Evolutionary conservation across 1,139 yeast genomes (phyloP).

Genomic region (Kodamaea sp.): DNA sequence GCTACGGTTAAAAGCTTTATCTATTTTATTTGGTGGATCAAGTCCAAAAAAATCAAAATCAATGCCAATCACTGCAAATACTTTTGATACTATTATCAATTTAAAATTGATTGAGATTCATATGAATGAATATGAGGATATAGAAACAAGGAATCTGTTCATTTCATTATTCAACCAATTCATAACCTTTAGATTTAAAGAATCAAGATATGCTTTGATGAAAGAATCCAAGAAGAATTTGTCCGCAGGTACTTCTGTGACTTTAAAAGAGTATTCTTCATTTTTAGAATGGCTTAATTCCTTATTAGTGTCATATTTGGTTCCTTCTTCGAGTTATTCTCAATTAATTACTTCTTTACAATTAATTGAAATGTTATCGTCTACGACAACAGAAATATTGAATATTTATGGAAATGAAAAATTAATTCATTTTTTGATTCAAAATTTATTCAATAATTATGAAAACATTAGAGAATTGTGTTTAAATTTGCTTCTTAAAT

Average conservation of each 20-base stretch:
- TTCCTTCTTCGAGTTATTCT: conserved; percentile 71
- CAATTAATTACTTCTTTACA: conserved; percentile 50
- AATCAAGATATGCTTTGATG: conserved; percentile 55
- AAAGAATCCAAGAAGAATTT: conserved; percentile 44
- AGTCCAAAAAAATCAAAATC: conserved; percentile 55
- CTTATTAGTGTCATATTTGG: conserved; percentile 40
- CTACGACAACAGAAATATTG: conserved; percentile 14
- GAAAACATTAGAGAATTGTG: conserved; percentile 67
- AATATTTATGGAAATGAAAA: conserved; percentile 33
- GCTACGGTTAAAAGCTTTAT: conserved; percentile 55
- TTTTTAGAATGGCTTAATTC: conserved; percentile 46
- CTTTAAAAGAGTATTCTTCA: conserved; percentile 1
- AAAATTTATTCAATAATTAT: conserved; percentile 64
- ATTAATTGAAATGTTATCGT: conserved; percentile 39
- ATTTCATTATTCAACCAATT: conserved; percentile 59
- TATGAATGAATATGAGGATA: conserved; percentile 54
- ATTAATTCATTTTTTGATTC: conserved; percentile 48
- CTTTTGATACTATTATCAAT: conserved; percentile 40
- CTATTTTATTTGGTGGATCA: conserved; percentile 47
- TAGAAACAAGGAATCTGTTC: conserved; percentile 65
- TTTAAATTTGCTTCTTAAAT: conserved; percentile 44
- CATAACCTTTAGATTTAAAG: conserved; percentile 54
- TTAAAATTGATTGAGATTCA: conserved; percentile 41
- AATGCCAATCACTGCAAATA: conserved; percentile 40
- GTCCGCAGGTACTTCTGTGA: conserved; percentile 2